Evolutionary conservation across 768 basidiomycete species (phyloP).

Genomic region (Kwoniella sp.): DNA sequence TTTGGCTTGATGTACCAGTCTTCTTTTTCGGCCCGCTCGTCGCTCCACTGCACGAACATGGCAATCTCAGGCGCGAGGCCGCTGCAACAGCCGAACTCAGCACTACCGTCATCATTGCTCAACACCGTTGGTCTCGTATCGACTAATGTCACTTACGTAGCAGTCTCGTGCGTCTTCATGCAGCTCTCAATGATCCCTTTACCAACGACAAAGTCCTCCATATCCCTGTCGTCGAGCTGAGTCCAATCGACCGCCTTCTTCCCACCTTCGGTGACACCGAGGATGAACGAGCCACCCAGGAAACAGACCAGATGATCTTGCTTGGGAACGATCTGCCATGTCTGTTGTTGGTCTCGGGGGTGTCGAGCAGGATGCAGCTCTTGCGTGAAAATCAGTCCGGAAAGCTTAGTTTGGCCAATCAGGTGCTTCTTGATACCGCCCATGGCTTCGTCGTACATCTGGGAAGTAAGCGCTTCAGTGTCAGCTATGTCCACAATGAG

Average conservation of each 20-base stretch:
- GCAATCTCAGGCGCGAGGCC: slow-evolving; percentile 88
- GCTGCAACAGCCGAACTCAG: slow-evolving; percentile 56
- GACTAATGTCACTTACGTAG: slow-evolving; percentile 64
- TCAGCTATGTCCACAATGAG: slow-evolving; percentile 11
- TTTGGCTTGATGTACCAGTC: slow-evolving; percentile 87
- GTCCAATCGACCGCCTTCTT: slow-evolving; percentile 54
- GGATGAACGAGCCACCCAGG: slow-evolving; percentile 85
- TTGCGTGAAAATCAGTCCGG: slow-evolving; percentile 73
- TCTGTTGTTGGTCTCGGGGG: slow-evolving; percentile 32
- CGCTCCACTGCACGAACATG: slow-evolving; percentile 67
- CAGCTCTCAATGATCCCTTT: slow-evolving; percentile 82
- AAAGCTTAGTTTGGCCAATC: slow-evolving; percentile 65
- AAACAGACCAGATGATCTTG: slow-evolving; percentile 97
- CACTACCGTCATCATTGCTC: background rate
- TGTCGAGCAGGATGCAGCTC: slow-evolving; percentile 71
- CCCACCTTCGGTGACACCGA: slow-evolving; percentile 69
- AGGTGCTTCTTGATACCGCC: slow-evolving; percentile 74
- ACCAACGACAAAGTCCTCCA: slow-evolving; percentile 80
- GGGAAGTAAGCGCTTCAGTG: background rate
- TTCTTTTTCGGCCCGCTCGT: slow-evolving; percentile 58
- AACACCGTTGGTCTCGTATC: no score
- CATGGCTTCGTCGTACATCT: slow-evolving; percentile 93
- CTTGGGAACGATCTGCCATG: slow-evolving; percentile 77
- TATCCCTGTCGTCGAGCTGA: slow-evolving; percentile 66
- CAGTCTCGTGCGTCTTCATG: slow-evolving; percentile 69